phyloP scores from a whole-genome alignment of 768 basidiomycete genomes.

The Postia placenta region DNA sequence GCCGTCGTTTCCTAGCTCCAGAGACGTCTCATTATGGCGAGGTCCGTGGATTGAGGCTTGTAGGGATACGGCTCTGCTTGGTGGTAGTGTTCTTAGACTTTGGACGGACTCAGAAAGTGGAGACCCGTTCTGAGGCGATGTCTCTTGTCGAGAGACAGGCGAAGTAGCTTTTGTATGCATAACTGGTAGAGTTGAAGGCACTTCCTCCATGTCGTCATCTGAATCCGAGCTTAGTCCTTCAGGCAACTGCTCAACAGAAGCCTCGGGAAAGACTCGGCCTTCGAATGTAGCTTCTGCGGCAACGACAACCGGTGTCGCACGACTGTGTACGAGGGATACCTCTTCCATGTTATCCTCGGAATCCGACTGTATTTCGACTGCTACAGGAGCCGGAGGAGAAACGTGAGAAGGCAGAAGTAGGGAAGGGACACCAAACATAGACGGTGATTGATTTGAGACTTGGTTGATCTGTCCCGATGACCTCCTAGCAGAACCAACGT shows the following conservation, averaged over 20 bases:
- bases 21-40: neutral
- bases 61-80: too few relatives aligned
- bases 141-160: neutral
- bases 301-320: neutral
- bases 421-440: slow-evolving; percentile 33
- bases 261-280: neutral
- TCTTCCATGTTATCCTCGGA: slow-evolving; percentile 33
- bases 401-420: slow-evolving; percentile 18
- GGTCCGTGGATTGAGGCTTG: neutral
- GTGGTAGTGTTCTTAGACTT: too few relatives aligned
- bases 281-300: neutral
- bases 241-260: too few relatives aligned
- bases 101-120: neutral
- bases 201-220: slow-evolving; percentile 40
- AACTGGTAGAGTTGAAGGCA: slow-evolving; percentile 4
- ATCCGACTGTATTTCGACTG: slow-evolving; percentile 11
- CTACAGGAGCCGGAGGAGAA: slow-evolving; percentile 2
- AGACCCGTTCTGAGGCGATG: neutral
- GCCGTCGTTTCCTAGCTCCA: too few relatives aligned
- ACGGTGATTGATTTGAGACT: slow-evolving; percentile 2
- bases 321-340: slow-evolving; percentile 12
- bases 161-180: neutral
- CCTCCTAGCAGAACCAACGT: slow-evolving; percentile 34
- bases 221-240: slow-evolving; percentile 8
- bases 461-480: neutral